These are phyloP conservation scores for Claviceps fusiformis DNA, from an alignment of 2,329 filamentous ascomycete genomes.

Conservation along the genomic window DNA sequence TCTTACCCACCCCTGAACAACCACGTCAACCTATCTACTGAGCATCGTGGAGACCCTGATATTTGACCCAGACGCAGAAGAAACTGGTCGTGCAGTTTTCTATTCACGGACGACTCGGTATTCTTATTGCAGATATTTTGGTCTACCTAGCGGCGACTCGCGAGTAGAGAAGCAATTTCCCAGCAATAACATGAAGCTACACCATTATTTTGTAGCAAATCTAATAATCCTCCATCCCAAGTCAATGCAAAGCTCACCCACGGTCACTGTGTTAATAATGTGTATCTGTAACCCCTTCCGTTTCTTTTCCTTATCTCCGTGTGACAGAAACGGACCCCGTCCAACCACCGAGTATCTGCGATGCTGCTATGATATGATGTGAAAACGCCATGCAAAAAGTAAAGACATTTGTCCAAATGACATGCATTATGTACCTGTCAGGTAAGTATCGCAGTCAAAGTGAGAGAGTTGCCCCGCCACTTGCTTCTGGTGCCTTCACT, in stretches of 20 bases:
- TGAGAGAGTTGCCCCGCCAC: neutral
- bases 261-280: neutral
- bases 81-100: too few species aligned
- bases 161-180: neutral
- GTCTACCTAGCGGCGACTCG: neutral
- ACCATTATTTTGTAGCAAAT: neutral
- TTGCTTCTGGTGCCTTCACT: neutral
- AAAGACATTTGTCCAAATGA: neutral
- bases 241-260: neutral
- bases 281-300: neutral
- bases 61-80: too few species aligned
- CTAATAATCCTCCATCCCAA: neutral
- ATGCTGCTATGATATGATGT: neutral
- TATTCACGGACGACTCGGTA: too few species aligned
- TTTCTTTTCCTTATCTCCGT: neutral
- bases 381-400: neutral
- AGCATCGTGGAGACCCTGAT: too few species aligned
- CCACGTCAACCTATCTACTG: too few species aligned
- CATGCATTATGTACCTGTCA: neutral
- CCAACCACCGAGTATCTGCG: neutral
- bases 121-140: too few species aligned
- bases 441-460: neutral
- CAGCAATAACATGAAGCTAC: neutral
- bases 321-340: too few species aligned
- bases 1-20: too few species aligned